These are phyloP conservation scores for Trichoderma cornu-damae DNA, from an alignment of 2,329 filamentous ascomycete genomes.

Conservation along the genomic window DNA sequence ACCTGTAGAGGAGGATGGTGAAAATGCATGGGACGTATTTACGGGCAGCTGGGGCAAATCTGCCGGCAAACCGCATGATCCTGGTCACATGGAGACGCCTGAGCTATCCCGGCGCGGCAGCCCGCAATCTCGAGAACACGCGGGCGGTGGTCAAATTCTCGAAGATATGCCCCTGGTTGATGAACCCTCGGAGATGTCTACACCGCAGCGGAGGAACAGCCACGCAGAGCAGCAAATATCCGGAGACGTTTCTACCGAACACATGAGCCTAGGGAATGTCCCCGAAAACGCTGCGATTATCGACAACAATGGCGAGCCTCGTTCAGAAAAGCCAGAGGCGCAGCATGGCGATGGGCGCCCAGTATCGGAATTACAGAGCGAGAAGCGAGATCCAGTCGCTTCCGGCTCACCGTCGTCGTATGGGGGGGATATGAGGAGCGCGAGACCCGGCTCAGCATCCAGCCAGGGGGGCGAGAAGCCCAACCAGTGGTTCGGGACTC, in stretches of 20 bases:
- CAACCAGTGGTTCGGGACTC: slow-evolving; percentile 20
- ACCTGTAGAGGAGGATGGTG: slow-evolving; percentile 10
- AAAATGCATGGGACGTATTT: slow-evolving; percentile 15
- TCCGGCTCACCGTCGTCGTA: background rate
- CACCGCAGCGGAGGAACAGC: slow-evolving; percentile 3
- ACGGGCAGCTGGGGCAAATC: slow-evolving; percentile 13
- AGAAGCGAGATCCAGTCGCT: background rate
- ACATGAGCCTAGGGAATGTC: too few species aligned
- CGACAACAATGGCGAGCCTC: background rate
- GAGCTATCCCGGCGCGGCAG: background rate
- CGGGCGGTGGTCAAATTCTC: background rate
- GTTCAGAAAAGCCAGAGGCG: background rate
- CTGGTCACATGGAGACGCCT: slow-evolving; percentile 17
- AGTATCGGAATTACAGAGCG: background rate
- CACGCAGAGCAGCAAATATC: slow-evolving; percentile 1
- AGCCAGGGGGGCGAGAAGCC: background rate
- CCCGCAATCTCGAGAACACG: background rate
- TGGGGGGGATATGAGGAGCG: too few species aligned
- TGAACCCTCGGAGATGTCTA: background rate
- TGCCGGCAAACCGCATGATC: slow-evolving; percentile 36
- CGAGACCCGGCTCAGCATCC: background rate
- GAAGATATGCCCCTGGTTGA: slow-evolving; percentile 3
- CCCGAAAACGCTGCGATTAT: too few species aligned
- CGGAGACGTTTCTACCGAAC: too few species aligned
- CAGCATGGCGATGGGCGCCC: background rate